These are phyloP conservation scores for Psilocybe cubensis DNA, from an alignment of 768 basidiomycete genomes.

Conservation along the genomic window DNA sequence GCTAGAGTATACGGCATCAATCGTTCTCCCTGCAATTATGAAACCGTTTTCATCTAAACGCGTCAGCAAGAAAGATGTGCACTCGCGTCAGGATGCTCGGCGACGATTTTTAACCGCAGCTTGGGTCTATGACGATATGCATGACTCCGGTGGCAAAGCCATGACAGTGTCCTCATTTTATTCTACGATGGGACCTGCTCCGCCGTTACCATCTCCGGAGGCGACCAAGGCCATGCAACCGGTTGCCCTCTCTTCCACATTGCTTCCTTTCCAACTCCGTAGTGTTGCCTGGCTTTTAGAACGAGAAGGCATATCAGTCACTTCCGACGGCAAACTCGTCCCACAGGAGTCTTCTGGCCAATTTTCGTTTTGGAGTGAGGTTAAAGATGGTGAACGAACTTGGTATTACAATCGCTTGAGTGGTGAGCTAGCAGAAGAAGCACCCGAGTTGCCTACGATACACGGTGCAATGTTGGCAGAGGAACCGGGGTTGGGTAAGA, in stretches of 20 bases:
- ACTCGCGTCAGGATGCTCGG: constrained; percentile 56
- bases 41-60: constrained; percentile 28
- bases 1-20: constrained; percentile 46
- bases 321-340: constrained; percentile 49
- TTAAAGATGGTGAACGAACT: constrained; percentile 44
- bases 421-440: constrained; percentile 41
- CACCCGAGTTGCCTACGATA: constrained; percentile 34
- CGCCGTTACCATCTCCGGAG: constrained; percentile 41
- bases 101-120: constrained; percentile 54
- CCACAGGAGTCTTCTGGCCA: constrained; percentile 31
- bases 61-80: constrained; percentile 27
- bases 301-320: constrained; percentile 64
- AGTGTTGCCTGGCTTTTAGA: constrained; percentile 78
- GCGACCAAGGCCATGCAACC: constrained; percentile 65
- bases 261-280: constrained; percentile 86
- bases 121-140: constrained; percentile 36
- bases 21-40: constrained; percentile 41
- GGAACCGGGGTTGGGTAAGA: constrained; percentile 91
- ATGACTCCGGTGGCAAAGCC: constrained; percentile 31
- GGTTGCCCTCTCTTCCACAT: constrained; percentile 55
- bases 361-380: constrained; percentile 53
- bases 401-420: constrained; percentile 71
- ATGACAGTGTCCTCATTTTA: constrained; percentile 76
- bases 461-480: constrained; percentile 86
- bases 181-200: constrained; percentile 68